These are phyloP conservation scores for Avena insularis DNA, from an alignment of 176 grass and related monocot genomes.

Conservation along the genomic window DNA sequence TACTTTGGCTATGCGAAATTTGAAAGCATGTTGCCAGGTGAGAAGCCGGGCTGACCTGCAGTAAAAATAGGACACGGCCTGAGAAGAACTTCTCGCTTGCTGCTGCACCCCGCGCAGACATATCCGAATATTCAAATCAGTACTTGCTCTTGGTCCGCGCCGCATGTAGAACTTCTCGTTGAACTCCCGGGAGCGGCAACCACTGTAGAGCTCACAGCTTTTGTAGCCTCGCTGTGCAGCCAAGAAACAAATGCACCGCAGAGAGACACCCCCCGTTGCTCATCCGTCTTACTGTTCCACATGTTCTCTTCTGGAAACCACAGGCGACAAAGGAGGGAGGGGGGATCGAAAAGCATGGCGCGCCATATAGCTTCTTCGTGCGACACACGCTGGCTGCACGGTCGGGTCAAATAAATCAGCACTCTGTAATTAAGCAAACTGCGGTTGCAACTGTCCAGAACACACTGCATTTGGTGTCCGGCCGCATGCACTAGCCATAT, in stretches of 20 bases:
- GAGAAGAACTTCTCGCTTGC: no score
- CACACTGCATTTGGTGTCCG: background rate
- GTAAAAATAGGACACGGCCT: no score
- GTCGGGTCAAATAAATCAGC: no score
- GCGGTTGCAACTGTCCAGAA: background rate
- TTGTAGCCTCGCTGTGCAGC: background rate
- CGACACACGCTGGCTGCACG: background rate
- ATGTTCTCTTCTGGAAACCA: constrained; percentile 8
- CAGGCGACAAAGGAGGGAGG: background rate
- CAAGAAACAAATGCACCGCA: background rate
- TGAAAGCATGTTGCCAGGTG: no score
- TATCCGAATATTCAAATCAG: no score
- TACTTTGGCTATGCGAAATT: background rate
- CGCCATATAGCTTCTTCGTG: background rate
- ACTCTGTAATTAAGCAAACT: background rate
- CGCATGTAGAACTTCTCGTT: no score
- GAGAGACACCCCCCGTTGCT: background rate
- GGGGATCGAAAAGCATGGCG: background rate
- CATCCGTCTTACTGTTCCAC: background rate
- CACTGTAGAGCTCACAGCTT: constrained; percentile 15
- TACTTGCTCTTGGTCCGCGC: no score
- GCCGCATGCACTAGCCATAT: background rate
- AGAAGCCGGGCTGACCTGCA: no score
- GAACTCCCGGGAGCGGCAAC: background rate
- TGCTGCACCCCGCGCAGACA: no score